Evolutionary conservation across 1,284 basidiomycete genomes (phyloP).

Genomic region (Laetiporus sulphureus): DNA sequence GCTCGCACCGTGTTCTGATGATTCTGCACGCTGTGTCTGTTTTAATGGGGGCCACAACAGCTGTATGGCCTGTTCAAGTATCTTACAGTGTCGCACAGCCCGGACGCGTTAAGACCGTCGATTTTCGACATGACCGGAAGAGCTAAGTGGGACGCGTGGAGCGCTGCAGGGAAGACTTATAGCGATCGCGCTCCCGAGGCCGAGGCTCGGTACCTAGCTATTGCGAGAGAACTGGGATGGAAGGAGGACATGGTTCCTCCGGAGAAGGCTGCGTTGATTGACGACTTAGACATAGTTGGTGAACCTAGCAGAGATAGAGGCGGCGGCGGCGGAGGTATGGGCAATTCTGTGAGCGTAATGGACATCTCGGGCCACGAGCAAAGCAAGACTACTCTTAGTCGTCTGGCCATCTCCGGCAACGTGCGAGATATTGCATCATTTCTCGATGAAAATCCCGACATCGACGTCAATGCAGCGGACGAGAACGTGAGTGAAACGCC

Average conservation of each 20-base stretch:
- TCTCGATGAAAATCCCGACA: constrained; percentile 34
- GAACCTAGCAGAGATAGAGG: constrained; percentile 9
- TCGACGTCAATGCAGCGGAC: constrained; percentile 41
- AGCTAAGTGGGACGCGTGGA: constrained; percentile 90
- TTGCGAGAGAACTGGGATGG: constrained; percentile 71
- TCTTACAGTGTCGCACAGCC: constrained; percentile 51
- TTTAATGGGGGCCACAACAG: constrained; percentile 49
- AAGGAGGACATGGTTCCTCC: background rate
- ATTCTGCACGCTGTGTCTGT: no score
- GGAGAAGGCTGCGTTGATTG: background rate
- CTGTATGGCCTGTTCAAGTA: constrained; percentile 85
- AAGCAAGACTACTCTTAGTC: constrained; percentile 47
- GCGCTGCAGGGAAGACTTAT: constrained; percentile 43
- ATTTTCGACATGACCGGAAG: constrained; percentile 76
- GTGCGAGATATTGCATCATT: constrained; percentile 37
- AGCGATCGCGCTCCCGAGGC: constrained; percentile 34
- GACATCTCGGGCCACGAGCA: constrained; percentile 29
- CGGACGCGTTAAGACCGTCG: constrained; percentile 61
- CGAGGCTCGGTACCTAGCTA: constrained; percentile 60
- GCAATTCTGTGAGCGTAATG: constrained; percentile 59
- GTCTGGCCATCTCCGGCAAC: constrained; percentile 57
- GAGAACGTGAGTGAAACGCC: constrained; percentile 50
- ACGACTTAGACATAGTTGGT: no score
- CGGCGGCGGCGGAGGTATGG: constrained; percentile 44
- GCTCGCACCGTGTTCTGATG: no score